Base-by-base conservation (phyloP, 305 asterid genomes). In the Fraxinus sp. region DNA sequence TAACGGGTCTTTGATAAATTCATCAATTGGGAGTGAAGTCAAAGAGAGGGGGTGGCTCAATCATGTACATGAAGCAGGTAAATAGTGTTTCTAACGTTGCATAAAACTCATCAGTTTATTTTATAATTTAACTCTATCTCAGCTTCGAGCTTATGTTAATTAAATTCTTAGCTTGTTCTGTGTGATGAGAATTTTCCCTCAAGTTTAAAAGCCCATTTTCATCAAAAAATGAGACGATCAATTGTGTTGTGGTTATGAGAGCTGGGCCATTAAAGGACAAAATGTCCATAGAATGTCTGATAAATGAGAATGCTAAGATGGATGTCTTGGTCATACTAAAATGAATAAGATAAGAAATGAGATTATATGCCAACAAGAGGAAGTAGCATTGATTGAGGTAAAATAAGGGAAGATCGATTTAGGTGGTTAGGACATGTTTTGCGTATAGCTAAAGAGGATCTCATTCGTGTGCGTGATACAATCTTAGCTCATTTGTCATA, bases 61-160 rank as follows among this genome's bases (percentile, higher is more conserved):
- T 59, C 85, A 87, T 74, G 72, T 84, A 52, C 83, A 84, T 83
- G 97, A 90, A 87, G 86, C 94, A 82, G 98, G 98, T 92, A 81
- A 78, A 36, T 16, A 11, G 55, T 80, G 49, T 77, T 22, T 9
- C 9, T 72, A 7, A 16, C 3, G 30, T 71, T 84, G 20, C 70
- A 24, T 73, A 66, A 66, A 66, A 66, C 26, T 66, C 35, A 3
- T 66, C 73, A 66, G 36, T 22, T 62, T 62, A 62, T 62, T 22
- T 22, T 62, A 59, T 22, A 18, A 24, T 62, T 62, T 7, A 20
- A 18, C 28, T 62, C 33, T 62, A 9, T 22, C 71, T 62, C 16
- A 62, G 71, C 71, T 22, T 62, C 22, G 28, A 22, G 71, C 13
- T 62, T 7, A 22, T 8, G 20, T 7, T 62, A 24, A 62, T 62